Evolutionary conservation across 2,329 filamentous ascomycete species (phyloP).

Genomic region (Lecanicillium sp.): DNA sequence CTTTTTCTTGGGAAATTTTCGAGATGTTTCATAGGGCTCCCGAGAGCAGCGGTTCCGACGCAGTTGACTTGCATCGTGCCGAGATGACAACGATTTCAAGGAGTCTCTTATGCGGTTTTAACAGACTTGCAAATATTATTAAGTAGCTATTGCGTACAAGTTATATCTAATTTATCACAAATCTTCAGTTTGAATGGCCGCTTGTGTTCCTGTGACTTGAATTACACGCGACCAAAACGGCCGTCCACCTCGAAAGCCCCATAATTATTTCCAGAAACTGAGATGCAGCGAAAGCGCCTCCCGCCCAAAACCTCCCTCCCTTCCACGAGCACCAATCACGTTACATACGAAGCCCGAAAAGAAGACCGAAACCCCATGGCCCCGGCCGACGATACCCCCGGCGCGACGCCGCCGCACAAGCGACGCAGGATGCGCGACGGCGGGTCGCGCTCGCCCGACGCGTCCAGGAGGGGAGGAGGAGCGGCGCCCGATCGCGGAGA

Average conservation of each 20-base stretch:
- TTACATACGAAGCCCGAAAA: background rate
- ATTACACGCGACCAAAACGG: background rate
- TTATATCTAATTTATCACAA: too few relatives aligned
- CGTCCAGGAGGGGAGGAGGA: constrained; percentile 4
- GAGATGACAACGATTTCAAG: too few relatives aligned
- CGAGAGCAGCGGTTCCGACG: too few relatives aligned
- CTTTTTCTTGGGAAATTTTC: too few relatives aligned
- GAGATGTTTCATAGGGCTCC: too few relatives aligned
- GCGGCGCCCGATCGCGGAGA: constrained; percentile 17
- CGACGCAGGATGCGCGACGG: constrained; percentile 28
- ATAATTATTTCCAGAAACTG: constrained; percentile 8
- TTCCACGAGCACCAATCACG: background rate
- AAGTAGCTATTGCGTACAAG: too few relatives aligned
- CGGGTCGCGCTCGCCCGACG: constrained; percentile 20
- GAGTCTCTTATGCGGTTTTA: background rate
- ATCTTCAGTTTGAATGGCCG: too few relatives aligned
- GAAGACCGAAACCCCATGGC: constrained; percentile 21
- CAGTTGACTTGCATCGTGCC: too few relatives aligned
- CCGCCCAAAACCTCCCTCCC: background rate
- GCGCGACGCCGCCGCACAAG: constrained; percentile 25
- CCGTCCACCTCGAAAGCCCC: background rate
- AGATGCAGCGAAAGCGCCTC: background rate
- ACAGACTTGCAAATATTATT: too few relatives aligned
- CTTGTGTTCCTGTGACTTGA: too few relatives aligned
- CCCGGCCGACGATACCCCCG: constrained; percentile 22